phyloP scores from a whole-genome alignment of 164 flowering plant genomes.

The Kalanchoe fedtschenkoi region DNA sequence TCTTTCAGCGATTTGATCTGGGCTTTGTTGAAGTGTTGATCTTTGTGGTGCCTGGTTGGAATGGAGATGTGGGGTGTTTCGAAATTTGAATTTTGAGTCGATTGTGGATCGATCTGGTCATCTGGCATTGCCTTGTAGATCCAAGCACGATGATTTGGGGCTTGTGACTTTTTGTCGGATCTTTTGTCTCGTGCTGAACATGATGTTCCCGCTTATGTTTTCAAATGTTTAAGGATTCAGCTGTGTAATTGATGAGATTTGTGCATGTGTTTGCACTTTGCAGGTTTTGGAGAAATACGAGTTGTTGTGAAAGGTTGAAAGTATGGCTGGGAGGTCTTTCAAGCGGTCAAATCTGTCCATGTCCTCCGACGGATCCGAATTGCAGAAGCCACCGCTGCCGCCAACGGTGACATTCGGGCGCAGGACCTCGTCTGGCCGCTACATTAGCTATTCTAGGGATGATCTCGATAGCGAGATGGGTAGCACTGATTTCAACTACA shows the following conservation, averaged over 20 bases:
- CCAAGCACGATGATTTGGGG: neutral
- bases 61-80: neutral
- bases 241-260: neutral
- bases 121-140: neutral
- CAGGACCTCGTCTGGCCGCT: conserved; percentile 52
- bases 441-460: conserved; percentile 47
- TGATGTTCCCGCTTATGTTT: neutral
- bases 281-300: conserved; percentile 9
- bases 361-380: conserved; percentile 28
- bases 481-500: conserved; percentile 39
- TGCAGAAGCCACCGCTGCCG: conserved; percentile 39
- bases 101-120: neutral
- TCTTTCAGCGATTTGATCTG: neutral
- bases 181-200: neutral
- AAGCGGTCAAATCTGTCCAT: conserved; percentile 32
- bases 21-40: conserved; percentile 4
- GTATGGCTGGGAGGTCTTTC: conserved; percentile 47
- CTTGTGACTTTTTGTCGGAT: neutral
- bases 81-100: neutral
- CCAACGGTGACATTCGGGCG: conserved; percentile 45
- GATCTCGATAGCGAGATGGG: conserved; percentile 62
- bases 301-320: conserved; percentile 1
- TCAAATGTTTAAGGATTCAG: neutral
- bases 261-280: neutral
- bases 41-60: neutral